Conservation (phyloP, 2,329 filamentous ascomycete species). For the Rugonectria rugulosa region DNA sequence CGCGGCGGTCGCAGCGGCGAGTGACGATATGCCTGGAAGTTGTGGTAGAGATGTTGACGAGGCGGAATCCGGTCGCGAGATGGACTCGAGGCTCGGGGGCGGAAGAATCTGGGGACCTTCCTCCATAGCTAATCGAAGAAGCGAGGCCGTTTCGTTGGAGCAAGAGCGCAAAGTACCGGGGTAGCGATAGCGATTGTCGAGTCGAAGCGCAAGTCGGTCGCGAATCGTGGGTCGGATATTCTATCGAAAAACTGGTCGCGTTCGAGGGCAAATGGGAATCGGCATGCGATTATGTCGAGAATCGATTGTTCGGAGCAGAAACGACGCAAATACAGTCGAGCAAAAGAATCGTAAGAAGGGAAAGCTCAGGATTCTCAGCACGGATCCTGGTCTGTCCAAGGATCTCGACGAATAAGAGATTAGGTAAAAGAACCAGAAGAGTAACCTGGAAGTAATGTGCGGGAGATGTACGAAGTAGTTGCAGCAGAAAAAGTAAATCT, state of each 20-base stretch:
- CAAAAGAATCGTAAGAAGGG: conserved; percentile 9
- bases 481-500: too few species aligned
- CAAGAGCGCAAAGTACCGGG: conserved; percentile 6
- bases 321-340: neutral
- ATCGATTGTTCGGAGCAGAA: neutral
- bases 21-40: conserved; percentile 54
- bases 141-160: conserved; percentile 8
- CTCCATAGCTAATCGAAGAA: conserved; percentile 50
- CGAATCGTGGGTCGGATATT: neutral
- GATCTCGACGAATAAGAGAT: conserved; percentile 16
- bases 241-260: conserved; percentile 2
- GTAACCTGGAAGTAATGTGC: neutral
- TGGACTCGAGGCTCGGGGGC: conserved; percentile 53
- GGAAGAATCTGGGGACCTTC: conserved; percentile 52
- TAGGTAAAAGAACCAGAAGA: neutral
- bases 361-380: conserved; percentile 11
- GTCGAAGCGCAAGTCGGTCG: conserved; percentile 5
- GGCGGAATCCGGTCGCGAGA: conserved; percentile 59
- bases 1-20: conserved; percentile 51
- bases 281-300: conserved; percentile 4
- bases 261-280: neutral
- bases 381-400: conserved; percentile 6
- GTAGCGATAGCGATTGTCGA: conserved; percentile 8
- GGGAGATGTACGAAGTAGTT: neutral
- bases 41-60: conserved; percentile 54